A percentile compares a stretch with the other conserved stretches of the same genome.
These are phyloP conservation scores for Chaetomiaceae sp. DNA, from an alignment of 2,329 filamentous ascomycete species.

Conservation along the genomic window DNA sequence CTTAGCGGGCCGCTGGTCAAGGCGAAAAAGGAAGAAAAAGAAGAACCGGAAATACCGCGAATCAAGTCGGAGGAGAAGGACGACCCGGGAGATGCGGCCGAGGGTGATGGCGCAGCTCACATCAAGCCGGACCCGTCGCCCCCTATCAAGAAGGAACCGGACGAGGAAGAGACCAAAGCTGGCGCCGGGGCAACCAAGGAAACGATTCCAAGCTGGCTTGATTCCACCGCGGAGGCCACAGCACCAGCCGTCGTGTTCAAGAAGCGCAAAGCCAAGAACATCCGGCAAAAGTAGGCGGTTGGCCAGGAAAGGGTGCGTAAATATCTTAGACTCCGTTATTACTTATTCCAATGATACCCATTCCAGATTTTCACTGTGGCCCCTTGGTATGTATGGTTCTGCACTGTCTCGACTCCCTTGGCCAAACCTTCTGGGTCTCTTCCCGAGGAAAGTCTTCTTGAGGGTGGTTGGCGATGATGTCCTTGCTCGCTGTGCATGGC, in stretches of 20 bases:
- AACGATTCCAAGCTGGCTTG: background rate
- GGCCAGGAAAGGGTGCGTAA: background rate
- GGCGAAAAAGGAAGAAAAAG: constrained; percentile 28
- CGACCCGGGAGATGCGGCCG: constrained; percentile 17
- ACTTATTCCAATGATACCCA: constrained; percentile 3
- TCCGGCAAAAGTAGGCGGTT: constrained; percentile 57
- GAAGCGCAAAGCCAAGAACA: constrained; percentile 67
- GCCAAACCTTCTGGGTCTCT: too few species aligned
- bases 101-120: constrained; percentile 3
- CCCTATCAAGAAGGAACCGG: constrained; percentile 40
- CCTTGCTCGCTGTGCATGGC: too few species aligned
- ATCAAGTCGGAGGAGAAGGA: constrained; percentile 41
- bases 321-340: background rate
- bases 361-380: too few species aligned
- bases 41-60: constrained; percentile 26
- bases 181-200: background rate
- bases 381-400: too few species aligned
- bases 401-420: too few species aligned
- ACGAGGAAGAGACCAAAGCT: constrained; percentile 18
- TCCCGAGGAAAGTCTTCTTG: too few species aligned
- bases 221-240: constrained; percentile 18
- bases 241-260: constrained; percentile 63
- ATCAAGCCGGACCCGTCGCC: constrained; percentile 3
- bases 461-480: too few species aligned
- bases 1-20: constrained; percentile 37